A percentile compares a stretch with the other conserved stretches of the same genome.
Conservation (phyloP, 2,329 filamentous ascomycete species). For the Grosmannia serpens region DNA sequence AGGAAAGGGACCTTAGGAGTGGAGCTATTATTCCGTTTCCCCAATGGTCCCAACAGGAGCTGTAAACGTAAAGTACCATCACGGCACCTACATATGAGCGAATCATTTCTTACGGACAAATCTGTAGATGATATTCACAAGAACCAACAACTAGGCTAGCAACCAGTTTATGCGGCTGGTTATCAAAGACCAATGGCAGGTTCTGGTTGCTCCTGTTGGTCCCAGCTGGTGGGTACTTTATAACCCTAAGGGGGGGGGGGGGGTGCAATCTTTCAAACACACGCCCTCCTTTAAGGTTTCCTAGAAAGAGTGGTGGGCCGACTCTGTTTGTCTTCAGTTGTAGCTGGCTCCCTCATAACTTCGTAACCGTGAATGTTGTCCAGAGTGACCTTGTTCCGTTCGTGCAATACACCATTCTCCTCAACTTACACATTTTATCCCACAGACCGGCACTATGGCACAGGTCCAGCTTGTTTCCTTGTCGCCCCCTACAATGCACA, state of each 20-base stretch:
- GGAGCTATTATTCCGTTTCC: not conserved
- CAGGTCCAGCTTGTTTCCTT: not conserved
- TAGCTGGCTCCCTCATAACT: not conserved
- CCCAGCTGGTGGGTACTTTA: not conserved
- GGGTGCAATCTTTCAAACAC: not conserved
- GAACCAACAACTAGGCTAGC: too few relatives aligned
- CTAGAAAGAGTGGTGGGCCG: not conserved
- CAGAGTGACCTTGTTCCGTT: not conserved
- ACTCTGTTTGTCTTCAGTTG: not conserved
- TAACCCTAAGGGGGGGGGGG: too few relatives aligned
- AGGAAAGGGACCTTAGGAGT: not conserved
- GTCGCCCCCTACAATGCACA: not conserved
- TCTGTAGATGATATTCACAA: too few relatives aligned
- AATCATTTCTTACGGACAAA: too few relatives aligned
- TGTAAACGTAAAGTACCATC: not conserved
- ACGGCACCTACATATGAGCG: too few relatives aligned
- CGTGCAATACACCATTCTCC: not conserved
- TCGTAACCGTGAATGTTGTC: not conserved
- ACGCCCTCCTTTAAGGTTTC: not conserved
- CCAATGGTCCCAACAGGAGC: not conserved
- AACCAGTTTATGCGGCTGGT: not conserved
- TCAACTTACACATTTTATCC: not conserved
- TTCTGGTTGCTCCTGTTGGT: not conserved
- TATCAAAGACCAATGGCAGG: not conserved
- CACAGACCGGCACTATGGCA: not conserved